Base-by-base conservation (phyloP, 2,329 filamentous ascomycete genomes). In the Arthrinium phaeospermum region DNA sequence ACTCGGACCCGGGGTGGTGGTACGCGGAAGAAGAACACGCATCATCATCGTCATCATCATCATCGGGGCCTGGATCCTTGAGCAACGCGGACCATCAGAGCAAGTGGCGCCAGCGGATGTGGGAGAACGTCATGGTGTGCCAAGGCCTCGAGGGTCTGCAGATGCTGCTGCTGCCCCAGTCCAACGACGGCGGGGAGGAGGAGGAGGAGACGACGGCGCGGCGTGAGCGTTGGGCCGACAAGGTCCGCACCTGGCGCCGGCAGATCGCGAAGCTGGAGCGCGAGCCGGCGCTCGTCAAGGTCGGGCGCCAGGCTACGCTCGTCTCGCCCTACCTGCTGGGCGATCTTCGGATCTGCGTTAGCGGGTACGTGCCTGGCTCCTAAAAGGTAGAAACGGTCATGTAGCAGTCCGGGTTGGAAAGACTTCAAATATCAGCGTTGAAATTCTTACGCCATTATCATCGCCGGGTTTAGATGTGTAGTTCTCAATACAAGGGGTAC, bases 311-410 rank as follows among this genome's bases (percentile, higher is more conserved):
- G 41, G 45, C 72, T 7, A 75, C 73, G 16, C 64, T 71, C 30
- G 72, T 72, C n/a, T 76, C 75, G 22, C 74, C 75, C 6, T 72
- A 75, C 47, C 61, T 76, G 34, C 67, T 61, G 13, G 68, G 72
- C 13, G 75, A 76, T 13, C 46, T 76, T 67, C 53, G 46, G 0
- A 68, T 74, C 34, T 73, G 72, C 45, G 45, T 57, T 4, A 70
- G 71, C 34, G 68, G 53, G 7, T 61, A 61, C 3, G 30, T 34
- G 27, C 2, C 16, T 7, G 53, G 53, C 3, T 22, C 53, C 3
- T 61, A 34, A 12, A 10, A 22, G 2, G 27, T 22, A 14, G 19
- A 16, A 6, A 27, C n/a, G 27, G 27, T 30, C 27, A 30, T 30
- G 27, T 30, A 30, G 27, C 27, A 30, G 27, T 30, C 27, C 27